Evolutionary conservation across 257 asterid species (phyloP).

Genomic region (Nicotiana otophora): DNA sequence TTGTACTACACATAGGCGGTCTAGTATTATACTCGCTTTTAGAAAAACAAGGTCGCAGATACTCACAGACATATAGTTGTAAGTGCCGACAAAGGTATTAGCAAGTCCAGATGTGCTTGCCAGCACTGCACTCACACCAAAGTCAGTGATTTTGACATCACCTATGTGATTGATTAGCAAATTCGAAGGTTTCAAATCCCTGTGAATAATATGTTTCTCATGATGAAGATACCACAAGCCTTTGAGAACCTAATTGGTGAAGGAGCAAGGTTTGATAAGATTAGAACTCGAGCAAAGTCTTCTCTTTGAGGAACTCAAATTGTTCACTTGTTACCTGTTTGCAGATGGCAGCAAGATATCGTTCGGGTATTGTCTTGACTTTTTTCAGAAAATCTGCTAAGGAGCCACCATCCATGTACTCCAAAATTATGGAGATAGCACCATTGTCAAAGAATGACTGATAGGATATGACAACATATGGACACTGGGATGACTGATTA

Average conservation of each 20-base stretch:
- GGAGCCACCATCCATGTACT: conserved; percentile 99
- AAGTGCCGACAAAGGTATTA: conserved; percentile 93
- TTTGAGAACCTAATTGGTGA: conserved; percentile 67
- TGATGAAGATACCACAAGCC: conserved; percentile 99
- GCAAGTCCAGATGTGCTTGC: conserved; percentile 86
- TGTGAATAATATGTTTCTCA: conserved; percentile 89
- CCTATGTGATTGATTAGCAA: conserved; percentile 91
- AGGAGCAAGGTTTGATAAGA: background rate
- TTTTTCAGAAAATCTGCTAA: conserved; percentile 86
- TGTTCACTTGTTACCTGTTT: conserved; percentile 59
- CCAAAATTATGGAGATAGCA: conserved; percentile 90
- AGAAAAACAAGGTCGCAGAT: conserved; percentile 5
- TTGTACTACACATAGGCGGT: background rate
- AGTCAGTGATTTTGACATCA: conserved; percentile 95
- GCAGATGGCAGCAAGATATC: conserved; percentile 88
- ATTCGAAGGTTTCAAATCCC: conserved; percentile 96
- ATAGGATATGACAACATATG: conserved; percentile 74
- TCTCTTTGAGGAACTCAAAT: background rate
- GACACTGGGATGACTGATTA: conserved; percentile 94
- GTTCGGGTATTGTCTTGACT: conserved; percentile 78
- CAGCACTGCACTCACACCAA: conserved; percentile 90
- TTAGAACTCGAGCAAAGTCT: background rate
- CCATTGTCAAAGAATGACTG: conserved; percentile 97
- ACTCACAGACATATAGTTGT: conserved; percentile 99
- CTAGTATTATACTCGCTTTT: background rate